phyloP scores from a whole-genome alignment of 371 early-diverging fungal genomes.

The Mortierella sp. region DNA sequence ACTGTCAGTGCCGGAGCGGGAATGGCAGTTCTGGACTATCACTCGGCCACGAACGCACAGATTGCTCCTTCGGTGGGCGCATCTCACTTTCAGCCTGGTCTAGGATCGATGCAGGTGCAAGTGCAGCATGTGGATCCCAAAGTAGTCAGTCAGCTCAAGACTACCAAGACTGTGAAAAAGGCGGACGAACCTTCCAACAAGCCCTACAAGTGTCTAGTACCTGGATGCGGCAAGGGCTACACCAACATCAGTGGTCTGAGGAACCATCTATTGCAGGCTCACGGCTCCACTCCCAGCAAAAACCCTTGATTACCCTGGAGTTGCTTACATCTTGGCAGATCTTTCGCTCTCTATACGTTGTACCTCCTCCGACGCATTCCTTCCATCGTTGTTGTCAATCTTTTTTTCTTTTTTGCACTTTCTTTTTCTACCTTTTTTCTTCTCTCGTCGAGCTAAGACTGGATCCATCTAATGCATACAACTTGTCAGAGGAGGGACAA shows the following conservation, averaged over 20 bases:
- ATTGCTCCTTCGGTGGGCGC: not conserved
- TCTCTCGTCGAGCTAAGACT: not conserved
- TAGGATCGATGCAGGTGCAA: not conserved
- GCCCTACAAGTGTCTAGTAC: constrained; percentile 48
- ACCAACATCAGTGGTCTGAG: constrained; percentile 52
- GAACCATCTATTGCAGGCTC: constrained; percentile 50
- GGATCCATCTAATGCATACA: not conserved
- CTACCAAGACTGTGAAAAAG: constrained; percentile 9
- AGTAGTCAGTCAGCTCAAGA: not conserved
- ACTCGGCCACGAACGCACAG: not conserved
- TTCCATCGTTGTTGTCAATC: not conserved
- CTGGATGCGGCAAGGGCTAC: constrained; percentile 52
- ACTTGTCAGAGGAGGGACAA: not conserved
- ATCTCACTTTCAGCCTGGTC: not conserved
- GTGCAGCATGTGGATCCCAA: constrained; percentile 10
- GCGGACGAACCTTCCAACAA: constrained; percentile 21
- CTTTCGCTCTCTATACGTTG: not conserved
- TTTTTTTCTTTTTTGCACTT: not conserved
- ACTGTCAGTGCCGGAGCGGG: not conserved
- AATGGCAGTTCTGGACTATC: constrained; percentile 1
- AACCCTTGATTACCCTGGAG: not conserved
- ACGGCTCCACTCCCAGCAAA: constrained; percentile 49
- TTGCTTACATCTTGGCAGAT: not conserved
- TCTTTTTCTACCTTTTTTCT: not conserved
- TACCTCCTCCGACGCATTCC: not conserved